Conservation (phyloP, 371 early-diverging fungal species). For the Amoeboaphelidium occidentale region DNA sequence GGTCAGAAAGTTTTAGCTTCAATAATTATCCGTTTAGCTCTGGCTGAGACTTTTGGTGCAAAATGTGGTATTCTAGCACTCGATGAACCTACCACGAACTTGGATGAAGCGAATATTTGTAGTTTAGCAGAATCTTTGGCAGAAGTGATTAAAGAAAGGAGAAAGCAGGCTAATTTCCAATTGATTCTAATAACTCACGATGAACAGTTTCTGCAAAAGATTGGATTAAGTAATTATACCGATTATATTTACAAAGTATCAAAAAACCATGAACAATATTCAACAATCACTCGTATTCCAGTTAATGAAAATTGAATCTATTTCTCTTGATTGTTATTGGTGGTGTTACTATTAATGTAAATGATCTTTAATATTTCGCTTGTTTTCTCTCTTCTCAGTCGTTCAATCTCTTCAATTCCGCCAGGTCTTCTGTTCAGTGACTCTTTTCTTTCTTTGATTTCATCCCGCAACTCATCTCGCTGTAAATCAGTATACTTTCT, state of each 20-base stretch:
- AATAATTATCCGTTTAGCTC: constrained; percentile 87
- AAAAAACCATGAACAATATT: constrained; percentile 34
- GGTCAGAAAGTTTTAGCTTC: constrained; percentile 97
- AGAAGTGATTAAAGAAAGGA: constrained; percentile 46
- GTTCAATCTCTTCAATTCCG: too few relatives aligned
- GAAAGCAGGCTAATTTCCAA: constrained; percentile 76
- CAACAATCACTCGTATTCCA: too few relatives aligned
- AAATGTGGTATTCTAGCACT: constrained; percentile 92
- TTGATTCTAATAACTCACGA: constrained; percentile 98
- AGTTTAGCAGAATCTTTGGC: constrained; percentile 67
- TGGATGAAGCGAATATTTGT: constrained; percentile 84
- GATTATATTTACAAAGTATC: constrained; percentile 59
- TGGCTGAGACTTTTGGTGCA: constrained; percentile 86
- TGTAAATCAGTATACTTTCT: too few relatives aligned
- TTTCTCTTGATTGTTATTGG: too few relatives aligned
- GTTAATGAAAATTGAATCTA: too few relatives aligned
- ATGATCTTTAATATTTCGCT: too few relatives aligned
- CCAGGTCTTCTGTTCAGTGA: too few relatives aligned
- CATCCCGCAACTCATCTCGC: too few relatives aligned
- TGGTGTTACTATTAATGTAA: too few relatives aligned
- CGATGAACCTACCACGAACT: constrained; percentile 98
- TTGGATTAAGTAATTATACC: constrained; percentile 49
- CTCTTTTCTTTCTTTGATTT: too few relatives aligned
- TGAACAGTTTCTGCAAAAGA: constrained; percentile 74
- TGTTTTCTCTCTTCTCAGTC: too few relatives aligned